These are phyloP conservation scores for Aureobasidium vineae DNA, from an alignment of 2,329 filamentous ascomycete genomes.

Conservation along the genomic window DNA sequence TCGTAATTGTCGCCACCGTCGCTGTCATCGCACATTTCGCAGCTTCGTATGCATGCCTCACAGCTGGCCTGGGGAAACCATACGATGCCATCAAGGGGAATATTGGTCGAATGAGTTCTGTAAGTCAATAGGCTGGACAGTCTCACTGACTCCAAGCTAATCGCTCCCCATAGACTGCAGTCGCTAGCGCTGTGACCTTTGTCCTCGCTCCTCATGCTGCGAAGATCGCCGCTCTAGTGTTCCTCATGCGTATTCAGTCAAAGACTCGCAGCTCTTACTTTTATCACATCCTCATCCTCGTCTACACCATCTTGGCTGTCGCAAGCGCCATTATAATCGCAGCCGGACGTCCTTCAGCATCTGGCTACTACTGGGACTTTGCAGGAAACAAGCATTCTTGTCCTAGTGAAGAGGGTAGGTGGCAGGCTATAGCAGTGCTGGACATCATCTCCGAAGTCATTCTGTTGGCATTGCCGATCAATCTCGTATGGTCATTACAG, in stretches of 20 bases:
- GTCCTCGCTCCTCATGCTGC: slow-evolving; percentile 36
- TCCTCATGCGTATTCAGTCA: slow-evolving; percentile 34
- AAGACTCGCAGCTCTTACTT: slow-evolving; percentile 2
- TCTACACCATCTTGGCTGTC: slow-evolving; percentile 33
- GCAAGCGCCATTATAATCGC: slow-evolving; percentile 35
- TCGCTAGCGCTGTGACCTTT: slow-evolving; percentile 36
- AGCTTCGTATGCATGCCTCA: slow-evolving; percentile 34
- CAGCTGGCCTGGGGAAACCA: slow-evolving; percentile 34
- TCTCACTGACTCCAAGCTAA: neutral
- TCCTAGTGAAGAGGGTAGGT: slow-evolving; percentile 36
- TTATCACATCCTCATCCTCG: slow-evolving; percentile 32
- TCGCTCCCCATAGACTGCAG: slow-evolving; percentile 30
- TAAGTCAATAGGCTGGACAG: slow-evolving; percentile 21
- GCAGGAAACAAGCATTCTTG: slow-evolving; percentile 32
- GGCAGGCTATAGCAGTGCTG: slow-evolving; percentile 43
- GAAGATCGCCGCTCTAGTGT: slow-evolving; percentile 37
- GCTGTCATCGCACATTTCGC: slow-evolving; percentile 35
- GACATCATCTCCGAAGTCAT: slow-evolving; percentile 41
- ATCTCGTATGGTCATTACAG: slow-evolving; percentile 42
- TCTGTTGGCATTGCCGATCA: slow-evolving; percentile 37
- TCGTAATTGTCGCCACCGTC: slow-evolving; percentile 35
- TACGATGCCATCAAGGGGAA: slow-evolving; percentile 31
- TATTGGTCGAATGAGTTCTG: slow-evolving; percentile 32
- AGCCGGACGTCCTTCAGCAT: slow-evolving; percentile 32
- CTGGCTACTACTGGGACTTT: slow-evolving; percentile 34